Evolutionary conservation across 2,329 filamentous ascomycete species (phyloP), one percentile per base, ranked within the genome.

Genomic region (Mycocentrospora acerina): DNA sequence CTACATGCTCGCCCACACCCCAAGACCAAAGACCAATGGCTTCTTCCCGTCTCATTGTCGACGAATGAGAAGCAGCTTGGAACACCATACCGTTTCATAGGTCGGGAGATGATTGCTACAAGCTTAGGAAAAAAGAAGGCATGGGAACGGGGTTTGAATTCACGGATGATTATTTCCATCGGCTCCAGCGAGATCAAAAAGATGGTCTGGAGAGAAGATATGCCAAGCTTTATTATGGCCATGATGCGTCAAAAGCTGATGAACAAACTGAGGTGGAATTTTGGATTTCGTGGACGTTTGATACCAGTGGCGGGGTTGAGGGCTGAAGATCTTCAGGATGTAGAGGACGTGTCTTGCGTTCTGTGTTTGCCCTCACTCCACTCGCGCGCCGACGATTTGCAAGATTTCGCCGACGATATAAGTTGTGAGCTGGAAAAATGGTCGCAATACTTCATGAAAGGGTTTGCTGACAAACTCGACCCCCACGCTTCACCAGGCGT

Each of bases 1-100:
- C 82, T 88, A 43, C 73, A 75, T 18, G 55, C 81, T 2, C 67
- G 81, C 10, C 57, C 67, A 1, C 75, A 85, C 38, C 82, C 82
- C 0, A 66, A 72, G 8, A 79, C 77, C 0, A 57, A 63, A 0
- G 52, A 67, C 2, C 69, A 75, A 0, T 86, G 80, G 79, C 79
- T 76, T 60, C 69, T 81, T 12, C 83, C 82, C 0, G 69, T 57
- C 27, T 47, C 43, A 12, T 44, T 66, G 26, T 62, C 61, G 4
- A 57, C 57, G 2, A 29, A 49, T 12, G 24, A 38, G 7, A 47
- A 48, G 18, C 39, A 50, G 7, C 58, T 59, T 22, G 63, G 61
- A 4, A 41, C 48, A 2, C 55, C 62, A 5, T 42, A 47, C 22
- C 48, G 53, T 13, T 64, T 64, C 30, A 12, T 56, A 7, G 35